Conservation (phyloP, 1,139 yeast genomes). For the Ogataea hybrid region DNA sequence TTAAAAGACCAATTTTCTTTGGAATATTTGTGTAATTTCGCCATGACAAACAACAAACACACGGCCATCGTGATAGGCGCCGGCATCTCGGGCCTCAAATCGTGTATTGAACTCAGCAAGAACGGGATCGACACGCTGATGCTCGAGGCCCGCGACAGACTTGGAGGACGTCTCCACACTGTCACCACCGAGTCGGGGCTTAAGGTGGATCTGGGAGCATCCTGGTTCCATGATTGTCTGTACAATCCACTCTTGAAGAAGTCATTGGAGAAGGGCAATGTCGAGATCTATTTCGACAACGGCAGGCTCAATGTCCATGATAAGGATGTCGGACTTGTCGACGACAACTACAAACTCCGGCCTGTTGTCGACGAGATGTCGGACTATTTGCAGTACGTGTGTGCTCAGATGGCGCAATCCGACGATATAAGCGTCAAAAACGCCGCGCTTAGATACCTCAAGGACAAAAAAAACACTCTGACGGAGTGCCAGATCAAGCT, state of each 20-base stretch:
- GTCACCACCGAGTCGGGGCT: conserved; percentile 30
- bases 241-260: conserved; percentile 63
- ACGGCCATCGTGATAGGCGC: conserved; percentile 67
- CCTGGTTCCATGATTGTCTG: conserved; percentile 86
- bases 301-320: conserved; percentile 32
- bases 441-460: conserved; percentile 40
- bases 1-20: background rate
- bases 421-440: conserved; percentile 38
- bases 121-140: conserved; percentile 45
- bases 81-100: conserved; percentile 76
- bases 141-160: conserved; percentile 54
- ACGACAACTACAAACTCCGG: conserved; percentile 32
- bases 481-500: conserved; percentile 50
- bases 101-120: conserved; percentile 58
- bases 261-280: conserved; percentile 35
- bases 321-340: conserved; percentile 23
- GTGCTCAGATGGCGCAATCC: conserved; percentile 39
- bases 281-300: conserved; percentile 47
- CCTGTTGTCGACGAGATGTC: conserved; percentile 57
- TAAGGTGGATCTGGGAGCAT: conserved; percentile 69
- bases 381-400: conserved; percentile 50
- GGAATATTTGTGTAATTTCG: background rate
- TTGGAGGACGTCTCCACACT: conserved; percentile 58
- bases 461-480: conserved; percentile 43
- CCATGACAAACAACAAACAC: conserved; percentile 6